Percentiles rank a stretch among this genome's conserved stretches.
Conservation (phyloP, 2,329 filamentous ascomycete genomes). For the Fusarium kyushuense region DNA sequence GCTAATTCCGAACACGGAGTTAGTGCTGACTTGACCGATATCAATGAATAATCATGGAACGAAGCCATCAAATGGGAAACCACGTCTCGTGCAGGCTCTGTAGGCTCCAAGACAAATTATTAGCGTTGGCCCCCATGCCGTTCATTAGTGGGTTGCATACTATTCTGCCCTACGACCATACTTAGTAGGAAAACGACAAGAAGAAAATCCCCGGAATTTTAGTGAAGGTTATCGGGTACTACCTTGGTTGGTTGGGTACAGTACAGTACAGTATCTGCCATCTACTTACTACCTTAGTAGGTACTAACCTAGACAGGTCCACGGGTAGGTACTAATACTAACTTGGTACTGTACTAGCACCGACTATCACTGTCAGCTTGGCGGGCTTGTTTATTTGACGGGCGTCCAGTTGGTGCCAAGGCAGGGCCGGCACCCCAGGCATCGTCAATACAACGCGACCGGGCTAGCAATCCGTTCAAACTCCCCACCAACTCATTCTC, state of each 20-base stretch:
- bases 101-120: not conserved
- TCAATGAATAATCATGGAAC: conserved; percentile 28
- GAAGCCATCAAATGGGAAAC: conserved; percentile 13
- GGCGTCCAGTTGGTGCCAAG: conserved; percentile 25
- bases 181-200: not conserved
- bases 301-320: too few relatives aligned
- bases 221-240: conserved; percentile 1
- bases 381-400: conserved; percentile 15
- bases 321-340: too few relatives aligned
- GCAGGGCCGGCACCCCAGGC: conserved; percentile 22
- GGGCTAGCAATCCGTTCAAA: not conserved
- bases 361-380: conserved; percentile 24
- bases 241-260: not conserved
- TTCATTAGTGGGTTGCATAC: not conserved
- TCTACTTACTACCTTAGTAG: too few relatives aligned
- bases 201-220: conserved; percentile 19
- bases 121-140: conserved; percentile 4
- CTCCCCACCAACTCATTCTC: conserved; percentile 22
- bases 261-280: not conserved
- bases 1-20: conserved; percentile 20
- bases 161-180: conserved; percentile 15
- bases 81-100: not conserved
- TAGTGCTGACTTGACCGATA: conserved; percentile 35
- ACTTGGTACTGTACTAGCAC: not conserved
- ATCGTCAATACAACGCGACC: conserved; percentile 29